phyloP scores from a whole-genome alignment of 176 grass and related monocot genomes.

The Musa itinerans region DNA sequence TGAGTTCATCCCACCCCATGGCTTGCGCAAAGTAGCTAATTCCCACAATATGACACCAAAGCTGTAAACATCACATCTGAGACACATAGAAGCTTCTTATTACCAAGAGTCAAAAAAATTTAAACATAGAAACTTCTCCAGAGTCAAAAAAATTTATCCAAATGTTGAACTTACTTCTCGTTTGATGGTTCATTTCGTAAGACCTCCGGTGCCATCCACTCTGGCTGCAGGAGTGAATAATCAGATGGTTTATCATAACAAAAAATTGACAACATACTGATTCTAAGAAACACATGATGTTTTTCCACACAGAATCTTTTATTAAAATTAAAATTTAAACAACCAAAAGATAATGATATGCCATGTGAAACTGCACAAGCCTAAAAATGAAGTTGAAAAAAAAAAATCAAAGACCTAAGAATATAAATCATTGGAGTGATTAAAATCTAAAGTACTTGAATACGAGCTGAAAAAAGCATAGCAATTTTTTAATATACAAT shows the following conservation, averaged over 20 bases:
- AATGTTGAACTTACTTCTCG: conserved; percentile 64
- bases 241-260: conserved; percentile 7
- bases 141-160: background rate
- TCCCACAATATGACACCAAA: conserved; percentile 99
- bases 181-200: conserved; percentile 86
- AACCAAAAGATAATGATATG: background rate
- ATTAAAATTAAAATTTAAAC: background rate
- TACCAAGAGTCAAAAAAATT: conserved; percentile 15
- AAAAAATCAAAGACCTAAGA: background rate
- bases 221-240: conserved; percentile 54
- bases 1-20: conserved; percentile 91
- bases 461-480: background rate
- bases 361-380: background rate
- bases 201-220: conserved; percentile 99
- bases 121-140: background rate
- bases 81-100: background rate
- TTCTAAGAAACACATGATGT: background rate
- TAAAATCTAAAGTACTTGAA: background rate
- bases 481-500: background rate
- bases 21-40: conserved; percentile 73
- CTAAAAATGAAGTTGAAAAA: background rate
- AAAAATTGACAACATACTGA: conserved; percentile 1
- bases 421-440: background rate
- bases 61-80: conserved; percentile 94
- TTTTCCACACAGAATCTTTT: conserved; percentile 13